Conservation (phyloP, 495 filamentous ascomycete species). For the Tuber calosporum region DNA sequence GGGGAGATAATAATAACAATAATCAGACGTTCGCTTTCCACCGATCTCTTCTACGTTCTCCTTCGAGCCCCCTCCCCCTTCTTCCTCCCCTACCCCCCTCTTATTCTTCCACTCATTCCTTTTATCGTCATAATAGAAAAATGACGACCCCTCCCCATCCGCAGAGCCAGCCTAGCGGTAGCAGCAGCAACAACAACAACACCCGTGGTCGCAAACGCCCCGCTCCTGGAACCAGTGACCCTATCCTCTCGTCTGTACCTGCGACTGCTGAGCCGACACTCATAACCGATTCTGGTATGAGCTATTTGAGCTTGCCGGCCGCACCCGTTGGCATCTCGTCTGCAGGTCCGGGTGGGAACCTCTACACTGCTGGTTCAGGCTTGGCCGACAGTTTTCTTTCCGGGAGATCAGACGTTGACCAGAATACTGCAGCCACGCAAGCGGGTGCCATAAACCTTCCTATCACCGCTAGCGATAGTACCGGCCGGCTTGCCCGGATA, state of each 20-base stretch:
- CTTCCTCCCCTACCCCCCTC: slow-evolving; percentile 2
- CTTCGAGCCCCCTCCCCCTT: slow-evolving; percentile 16
- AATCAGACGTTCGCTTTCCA: slow-evolving; percentile 15
- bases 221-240: slow-evolving; percentile 30
- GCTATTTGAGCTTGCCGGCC: slow-evolving; percentile 26
- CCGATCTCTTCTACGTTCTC: slow-evolving; percentile 13
- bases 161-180: slow-evolving; percentile 25
- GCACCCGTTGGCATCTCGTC: slow-evolving; percentile 15
- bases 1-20: slow-evolving; percentile 14
- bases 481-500: slow-evolving; percentile 25
- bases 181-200: slow-evolving; percentile 29
- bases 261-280: slow-evolving; percentile 11
- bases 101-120: slow-evolving; percentile 15
- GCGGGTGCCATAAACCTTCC: slow-evolving; percentile 22
- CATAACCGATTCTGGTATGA: slow-evolving; percentile 20
- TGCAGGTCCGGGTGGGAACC: slow-evolving; percentile 18
- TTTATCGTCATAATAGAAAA: slow-evolving; percentile 22
- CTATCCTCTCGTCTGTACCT: slow-evolving; percentile 27
- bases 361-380: slow-evolving; percentile 21
- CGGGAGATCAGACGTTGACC: slow-evolving; percentile 12
- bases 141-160: slow-evolving; percentile 38
- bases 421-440: slow-evolving; percentile 13
- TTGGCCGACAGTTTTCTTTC: slow-evolving; percentile 23
- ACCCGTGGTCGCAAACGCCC: slow-evolving; percentile 32
- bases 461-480: slow-evolving; percentile 12